Percentiles rank a stretch among this genome's conserved stretches.
Evolutionary conservation across 2,329 filamentous ascomycete genomes (phyloP).

Genomic region (Trichoderma guizhouense): DNA sequence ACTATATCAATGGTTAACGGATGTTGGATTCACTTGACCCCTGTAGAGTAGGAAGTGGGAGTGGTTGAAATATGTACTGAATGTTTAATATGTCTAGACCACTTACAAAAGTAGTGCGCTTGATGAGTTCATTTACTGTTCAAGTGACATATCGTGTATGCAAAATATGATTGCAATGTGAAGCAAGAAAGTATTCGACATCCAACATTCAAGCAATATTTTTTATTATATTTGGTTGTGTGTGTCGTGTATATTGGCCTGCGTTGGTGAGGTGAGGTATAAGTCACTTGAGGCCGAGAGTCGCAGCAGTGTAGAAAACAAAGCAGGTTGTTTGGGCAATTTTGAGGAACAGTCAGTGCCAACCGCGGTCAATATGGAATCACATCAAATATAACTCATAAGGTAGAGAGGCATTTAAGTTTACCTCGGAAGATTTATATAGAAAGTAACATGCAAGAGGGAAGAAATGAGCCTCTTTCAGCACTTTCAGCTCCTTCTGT

Average conservation of each 20-base stretch:
- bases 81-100: not conserved
- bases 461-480: not conserved
- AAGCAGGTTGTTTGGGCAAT: not conserved
- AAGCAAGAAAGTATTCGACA: not conserved
- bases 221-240: not conserved
- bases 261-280: not conserved
- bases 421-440: not conserved
- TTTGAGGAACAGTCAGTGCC: not conserved
- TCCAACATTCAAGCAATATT: not conserved
- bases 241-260: not conserved
- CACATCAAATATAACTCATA: not conserved
- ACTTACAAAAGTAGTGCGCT: not conserved
- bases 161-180: not conserved
- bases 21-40: slow-evolving; percentile 28
- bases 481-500: not conserved
- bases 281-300: not conserved
- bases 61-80: not conserved
- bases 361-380: not conserved
- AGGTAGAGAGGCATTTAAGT: not conserved
- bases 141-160: not conserved
- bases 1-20: slow-evolving; percentile 28
- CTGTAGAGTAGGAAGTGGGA: slow-evolving; percentile 14
- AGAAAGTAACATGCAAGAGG: not conserved
- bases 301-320: not conserved
- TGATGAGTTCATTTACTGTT: not conserved